These are phyloP conservation scores for Skeletonema grethae DNA, from an alignment of 108 stramenopile species.

Conservation along the genomic window DNA sequence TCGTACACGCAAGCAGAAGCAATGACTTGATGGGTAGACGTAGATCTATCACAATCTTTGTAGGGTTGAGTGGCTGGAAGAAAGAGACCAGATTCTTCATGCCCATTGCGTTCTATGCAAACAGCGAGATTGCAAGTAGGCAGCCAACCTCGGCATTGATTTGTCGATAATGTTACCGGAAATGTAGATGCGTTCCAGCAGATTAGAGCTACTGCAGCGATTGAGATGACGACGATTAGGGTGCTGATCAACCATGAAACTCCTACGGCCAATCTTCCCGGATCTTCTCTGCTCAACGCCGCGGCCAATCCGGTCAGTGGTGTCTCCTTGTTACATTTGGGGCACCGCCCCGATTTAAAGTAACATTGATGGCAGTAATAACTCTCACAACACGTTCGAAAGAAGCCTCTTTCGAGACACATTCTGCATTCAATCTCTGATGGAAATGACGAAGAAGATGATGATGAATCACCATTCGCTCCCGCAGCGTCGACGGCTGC, in stretches of 20 bases:
- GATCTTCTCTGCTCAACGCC: conserved; percentile 14
- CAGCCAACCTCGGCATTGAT: conserved; percentile 44
- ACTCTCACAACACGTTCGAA: conserved; percentile 35
- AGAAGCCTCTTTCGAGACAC: conserved; percentile 38
- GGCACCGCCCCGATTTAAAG: conserved; percentile 27
- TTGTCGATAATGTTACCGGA: conserved; percentile 40
- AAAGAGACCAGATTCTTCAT: conserved; percentile 3
- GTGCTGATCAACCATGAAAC: conserved; percentile 29
- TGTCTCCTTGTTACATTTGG: conserved; percentile 21
- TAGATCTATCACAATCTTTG: conserved; percentile 30
- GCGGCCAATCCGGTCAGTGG: conserved; percentile 31
- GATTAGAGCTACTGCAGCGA: conserved; percentile 8
- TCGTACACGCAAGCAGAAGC: conserved; percentile 44
- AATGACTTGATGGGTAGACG: conserved; percentile 30
- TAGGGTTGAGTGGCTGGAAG: conserved; percentile 38
- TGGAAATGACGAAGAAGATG: conserved; percentile 10
- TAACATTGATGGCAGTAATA: conserved; percentile 48
- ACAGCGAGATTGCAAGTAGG: conserved; percentile 34
- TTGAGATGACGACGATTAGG: conserved; percentile 8
- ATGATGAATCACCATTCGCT: neutral
- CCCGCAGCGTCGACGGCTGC: neutral
- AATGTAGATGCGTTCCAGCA: conserved; percentile 30
- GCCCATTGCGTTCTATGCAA: conserved; percentile 32
- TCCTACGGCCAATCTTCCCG: conserved; percentile 40
- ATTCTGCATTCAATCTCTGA: conserved; percentile 41